A percentile compares a stretch with the other conserved stretches of the same genome.
These are phyloP conservation scores for Orobanche coerulescens DNA, from an alignment of 257 asterid genomes.

Conservation along the genomic window DNA sequence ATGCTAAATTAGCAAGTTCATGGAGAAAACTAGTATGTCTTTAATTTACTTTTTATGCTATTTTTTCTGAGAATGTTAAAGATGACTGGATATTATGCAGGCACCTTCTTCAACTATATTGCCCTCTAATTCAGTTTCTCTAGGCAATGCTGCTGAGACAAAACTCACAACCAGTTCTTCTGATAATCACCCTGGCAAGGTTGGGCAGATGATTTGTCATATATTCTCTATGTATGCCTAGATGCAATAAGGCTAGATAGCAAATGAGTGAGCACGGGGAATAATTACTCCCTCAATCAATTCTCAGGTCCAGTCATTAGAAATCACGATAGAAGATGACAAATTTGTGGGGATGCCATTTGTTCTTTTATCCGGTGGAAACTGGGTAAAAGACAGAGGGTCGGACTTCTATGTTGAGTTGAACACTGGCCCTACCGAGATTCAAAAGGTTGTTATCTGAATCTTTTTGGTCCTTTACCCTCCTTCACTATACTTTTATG, in stretches of 20 bases:
- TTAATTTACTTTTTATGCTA: conserved; percentile 4
- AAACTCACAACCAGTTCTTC: conserved; percentile 36
- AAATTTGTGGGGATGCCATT: conserved; percentile 86
- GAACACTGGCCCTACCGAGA: conserved; percentile 31
- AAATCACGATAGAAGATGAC: conserved; percentile 62
- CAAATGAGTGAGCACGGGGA: conserved; percentile 3
- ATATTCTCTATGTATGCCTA: conserved; percentile 11
- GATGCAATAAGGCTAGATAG: conserved; percentile 7
- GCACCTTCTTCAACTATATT: conserved; percentile 62
- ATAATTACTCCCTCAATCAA: conserved; percentile 18
- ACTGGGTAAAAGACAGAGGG: conserved; percentile 76
- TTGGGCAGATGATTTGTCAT: conserved; percentile 22
- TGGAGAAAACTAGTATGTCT: conserved; percentile 5
- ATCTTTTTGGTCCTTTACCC: conserved; percentile 20
- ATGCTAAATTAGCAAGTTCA: neutral
- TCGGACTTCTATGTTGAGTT: conserved; percentile 79
- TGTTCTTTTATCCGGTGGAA: conserved; percentile 72
- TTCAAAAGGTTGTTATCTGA: conserved; percentile 40
- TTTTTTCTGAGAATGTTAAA: conserved; percentile 7
- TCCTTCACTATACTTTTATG: neutral
- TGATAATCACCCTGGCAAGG: conserved; percentile 47
- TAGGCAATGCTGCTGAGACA: conserved; percentile 65
- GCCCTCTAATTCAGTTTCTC: conserved; percentile 75
- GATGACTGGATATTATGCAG: conserved; percentile 35
- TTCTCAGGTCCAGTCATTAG: conserved; percentile 77